Conservation (phyloP, 129 eudicot genomes). For the Cynara cardunculus region DNA sequence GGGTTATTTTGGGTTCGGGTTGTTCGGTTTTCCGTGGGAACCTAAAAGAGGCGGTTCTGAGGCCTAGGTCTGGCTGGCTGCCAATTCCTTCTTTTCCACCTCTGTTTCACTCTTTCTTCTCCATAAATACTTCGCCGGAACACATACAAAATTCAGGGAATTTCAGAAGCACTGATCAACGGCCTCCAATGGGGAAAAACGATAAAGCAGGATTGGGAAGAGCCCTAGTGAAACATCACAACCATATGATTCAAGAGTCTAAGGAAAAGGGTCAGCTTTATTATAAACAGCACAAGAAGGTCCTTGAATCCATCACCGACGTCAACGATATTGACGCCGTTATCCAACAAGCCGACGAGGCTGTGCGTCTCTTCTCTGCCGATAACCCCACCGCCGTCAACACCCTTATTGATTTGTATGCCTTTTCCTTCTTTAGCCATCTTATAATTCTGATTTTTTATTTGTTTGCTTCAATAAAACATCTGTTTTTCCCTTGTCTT, state of each 20-base stretch:
- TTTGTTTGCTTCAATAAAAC: no score
- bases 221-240: slow-evolving; percentile 82
- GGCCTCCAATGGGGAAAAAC: slow-evolving; percentile 49
- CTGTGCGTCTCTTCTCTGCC: slow-evolving; percentile 51
- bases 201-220: slow-evolving; percentile 82
- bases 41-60: no score
- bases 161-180: background rate
- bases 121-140: background rate
- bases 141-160: background rate
- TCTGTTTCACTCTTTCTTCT: background rate
- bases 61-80: background rate
- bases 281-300: slow-evolving; percentile 62
- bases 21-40: background rate
- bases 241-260: slow-evolving; percentile 68
- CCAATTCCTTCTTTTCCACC: background rate
- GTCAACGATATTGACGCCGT: slow-evolving; percentile 88
- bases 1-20: background rate
- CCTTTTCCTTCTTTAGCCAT: background rate
- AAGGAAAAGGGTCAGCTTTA: slow-evolving; percentile 73
- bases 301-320: slow-evolving; percentile 82
- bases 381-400: slow-evolving; percentile 46
- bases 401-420: slow-evolving; percentile 56
- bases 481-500: background rate
- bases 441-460: background rate
- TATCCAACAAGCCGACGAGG: slow-evolving; percentile 80